These are phyloP conservation scores for Rhodotorula babjevae DNA, from an alignment of 768 basidiomycete species.

Conservation along the genomic window DNA sequence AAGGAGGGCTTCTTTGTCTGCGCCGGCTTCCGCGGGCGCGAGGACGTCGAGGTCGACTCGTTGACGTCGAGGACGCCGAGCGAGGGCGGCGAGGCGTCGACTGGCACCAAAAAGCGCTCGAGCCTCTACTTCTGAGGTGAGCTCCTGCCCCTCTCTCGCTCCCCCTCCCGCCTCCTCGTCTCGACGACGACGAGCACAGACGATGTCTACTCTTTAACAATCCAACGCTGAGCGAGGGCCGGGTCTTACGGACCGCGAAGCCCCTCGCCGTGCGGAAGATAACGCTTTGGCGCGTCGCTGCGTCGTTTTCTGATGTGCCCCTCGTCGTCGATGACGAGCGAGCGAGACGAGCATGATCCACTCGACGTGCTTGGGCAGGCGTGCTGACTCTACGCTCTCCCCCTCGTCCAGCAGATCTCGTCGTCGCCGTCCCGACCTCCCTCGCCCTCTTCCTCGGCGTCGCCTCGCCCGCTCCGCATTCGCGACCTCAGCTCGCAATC, in stretches of 20 bases:
- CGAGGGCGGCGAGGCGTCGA: not conserved
- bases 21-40: slow-evolving; percentile 53
- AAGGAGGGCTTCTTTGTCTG: slow-evolving; percentile 85
- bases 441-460: too few relatives aligned
- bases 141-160: not conserved
- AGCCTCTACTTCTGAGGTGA: slow-evolving; percentile 4
- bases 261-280: not conserved
- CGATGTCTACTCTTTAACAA: not conserved
- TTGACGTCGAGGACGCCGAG: not conserved
- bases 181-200: not conserved
- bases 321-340: too few relatives aligned
- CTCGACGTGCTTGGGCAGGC: too few relatives aligned
- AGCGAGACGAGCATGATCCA: too few relatives aligned
- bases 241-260: not conserved
- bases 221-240: slow-evolving; percentile 6
- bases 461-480: too few relatives aligned
- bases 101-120: not conserved
- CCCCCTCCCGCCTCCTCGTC: not conserved
- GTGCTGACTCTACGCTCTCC: too few relatives aligned
- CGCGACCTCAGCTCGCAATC: too few relatives aligned
- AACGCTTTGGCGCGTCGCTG: slow-evolving; percentile 7
- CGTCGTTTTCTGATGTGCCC: not conserved
- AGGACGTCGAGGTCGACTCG: not conserved
- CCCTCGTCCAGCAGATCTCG: too few relatives aligned
- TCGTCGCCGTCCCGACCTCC: too few relatives aligned